Evolutionary conservation across 2,329 filamentous ascomycete genomes (phyloP).

Genomic region (Sclerotinia nivalis): DNA sequence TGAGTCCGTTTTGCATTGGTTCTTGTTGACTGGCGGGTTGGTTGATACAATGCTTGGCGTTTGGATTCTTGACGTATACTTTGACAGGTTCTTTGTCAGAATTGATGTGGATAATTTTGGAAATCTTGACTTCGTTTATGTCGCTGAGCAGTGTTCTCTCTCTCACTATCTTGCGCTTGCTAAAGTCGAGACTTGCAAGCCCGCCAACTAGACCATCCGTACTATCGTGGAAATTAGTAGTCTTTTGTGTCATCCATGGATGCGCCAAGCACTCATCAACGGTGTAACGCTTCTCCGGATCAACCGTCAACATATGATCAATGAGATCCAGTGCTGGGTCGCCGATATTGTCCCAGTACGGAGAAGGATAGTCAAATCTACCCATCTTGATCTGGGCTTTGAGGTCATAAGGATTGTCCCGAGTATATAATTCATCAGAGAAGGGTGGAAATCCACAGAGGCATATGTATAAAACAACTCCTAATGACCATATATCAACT

Average conservation of each 20-base stretch:
- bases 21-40: slow-evolving; percentile 39
- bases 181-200: slow-evolving; percentile 78
- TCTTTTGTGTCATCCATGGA: slow-evolving; percentile 75
- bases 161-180: slow-evolving; percentile 73
- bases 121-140: slow-evolving; percentile 72
- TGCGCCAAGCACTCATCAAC: slow-evolving; percentile 90
- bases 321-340: slow-evolving; percentile 90
- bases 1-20: slow-evolving; percentile 35
- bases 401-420: slow-evolving; percentile 80
- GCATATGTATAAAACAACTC: slow-evolving; percentile 97
- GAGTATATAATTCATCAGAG: slow-evolving; percentile 83
- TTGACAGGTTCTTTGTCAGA: slow-evolving; percentile 62
- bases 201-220: slow-evolving; percentile 91
- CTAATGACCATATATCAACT: slow-evolving; percentile 94
- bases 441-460: slow-evolving; percentile 97
- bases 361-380: slow-evolving; percentile 90
- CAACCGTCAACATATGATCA: slow-evolving; percentile 89
- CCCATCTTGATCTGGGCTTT: slow-evolving; percentile 88
- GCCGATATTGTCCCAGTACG: slow-evolving; percentile 89
- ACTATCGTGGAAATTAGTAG: slow-evolving; percentile 71
- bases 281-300: slow-evolving; percentile 79
- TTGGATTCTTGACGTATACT: slow-evolving; percentile 71
- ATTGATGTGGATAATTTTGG: slow-evolving; percentile 57
- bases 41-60: slow-evolving; percentile 46
- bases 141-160: slow-evolving; percentile 83